phyloP scores from a whole-genome alignment of 352 stramenopile species.

The Phytophthora constricta region DNA sequence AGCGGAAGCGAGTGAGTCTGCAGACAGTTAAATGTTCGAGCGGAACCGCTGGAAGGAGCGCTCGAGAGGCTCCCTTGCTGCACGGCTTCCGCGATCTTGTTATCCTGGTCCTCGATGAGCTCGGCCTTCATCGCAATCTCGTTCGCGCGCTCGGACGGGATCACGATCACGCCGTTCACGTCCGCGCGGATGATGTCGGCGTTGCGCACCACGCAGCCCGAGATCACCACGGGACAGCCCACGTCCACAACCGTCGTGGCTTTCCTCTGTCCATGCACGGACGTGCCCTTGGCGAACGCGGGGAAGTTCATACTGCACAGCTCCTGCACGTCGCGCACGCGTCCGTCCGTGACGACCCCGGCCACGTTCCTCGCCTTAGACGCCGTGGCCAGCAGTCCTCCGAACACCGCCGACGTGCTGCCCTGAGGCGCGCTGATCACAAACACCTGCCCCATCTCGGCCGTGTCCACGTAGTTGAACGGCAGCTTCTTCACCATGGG shows the following conservation, averaged over 20 bases:
- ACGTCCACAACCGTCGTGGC: slow-evolving; percentile 75
- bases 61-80: slow-evolving; percentile 81
- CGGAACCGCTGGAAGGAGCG: slow-evolving; percentile 82
- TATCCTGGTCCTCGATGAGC: slow-evolving; percentile 83
- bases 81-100: slow-evolving; percentile 77
- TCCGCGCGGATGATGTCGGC: slow-evolving; percentile 84
- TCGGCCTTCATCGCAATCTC: slow-evolving; percentile 78
- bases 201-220: slow-evolving; percentile 79
- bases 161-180: slow-evolving; percentile 84
- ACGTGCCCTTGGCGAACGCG: slow-evolving; percentile 73
- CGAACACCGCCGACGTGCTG: slow-evolving; percentile 69
- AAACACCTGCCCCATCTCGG: slow-evolving; percentile 77
- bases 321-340: slow-evolving; percentile 80
- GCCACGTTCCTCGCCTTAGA: slow-evolving; percentile 72
- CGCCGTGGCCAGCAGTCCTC: slow-evolving; percentile 71
- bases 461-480: slow-evolving; percentile 84
- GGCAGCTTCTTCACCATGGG: slow-evolving; percentile 63
- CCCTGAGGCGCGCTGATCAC: slow-evolving; percentile 73
- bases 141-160: slow-evolving; percentile 71
- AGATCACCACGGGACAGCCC: slow-evolving; percentile 68
- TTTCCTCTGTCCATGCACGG: slow-evolving; percentile 69
- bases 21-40: slow-evolving; percentile 35
- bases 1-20: slow-evolving; percentile 1
- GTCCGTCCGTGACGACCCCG: slow-evolving; percentile 75
- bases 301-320: slow-evolving; percentile 72